Evolutionary conservation across 371 early-diverging fungal genomes (phyloP), one percentile per base, ranked within the genome.

Genomic region (Circinella minor): DNA sequence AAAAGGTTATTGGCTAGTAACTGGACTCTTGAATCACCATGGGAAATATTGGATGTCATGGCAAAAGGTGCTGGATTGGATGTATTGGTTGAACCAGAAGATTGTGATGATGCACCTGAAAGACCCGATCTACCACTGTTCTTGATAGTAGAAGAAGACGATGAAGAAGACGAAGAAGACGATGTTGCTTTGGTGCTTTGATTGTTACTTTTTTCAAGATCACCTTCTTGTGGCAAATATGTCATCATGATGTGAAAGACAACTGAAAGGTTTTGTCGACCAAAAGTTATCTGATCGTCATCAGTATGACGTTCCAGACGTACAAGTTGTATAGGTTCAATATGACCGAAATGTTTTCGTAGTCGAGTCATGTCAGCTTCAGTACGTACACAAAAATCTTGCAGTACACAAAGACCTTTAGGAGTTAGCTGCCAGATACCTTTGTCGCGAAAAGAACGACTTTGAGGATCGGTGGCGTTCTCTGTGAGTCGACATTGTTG

Each of bases 401-500:
- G 88, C 3, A 90, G 70, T 7, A 90, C 72, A 68, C 86, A 84
- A 3, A 87, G 71, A 10, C 90, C 90, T 65, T 90, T 90, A 9
- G 83, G 80, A 0, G 89, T 90, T 18, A 90, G 67, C 27, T 85
- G 86, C 77, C 86, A 89, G 13, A 90, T 74, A 36, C 83, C 82
- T 36, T 81, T 86, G 39, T 84, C 86, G 7, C 81, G 80, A 59
- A 89, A 87, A 13, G 83, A 66, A 18, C 86, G 77, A 57, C 76
- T 87, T 38, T 74, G 76, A 1, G 85, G 78, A 55, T 90, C 90
- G 0, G 79, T 75, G 4, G 88, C 86, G 62, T 79, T 86, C 61
- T 88, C 88, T 68, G 87, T 80, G 18, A 89, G 65, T 4, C 81
- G 79, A 20, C 88, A 86, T 43, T 86, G 82, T 77, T 86, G 87